phyloP scores from a whole-genome alignment of 73 alveolate genomes.

The Tetrahymena elliotti region DNA sequence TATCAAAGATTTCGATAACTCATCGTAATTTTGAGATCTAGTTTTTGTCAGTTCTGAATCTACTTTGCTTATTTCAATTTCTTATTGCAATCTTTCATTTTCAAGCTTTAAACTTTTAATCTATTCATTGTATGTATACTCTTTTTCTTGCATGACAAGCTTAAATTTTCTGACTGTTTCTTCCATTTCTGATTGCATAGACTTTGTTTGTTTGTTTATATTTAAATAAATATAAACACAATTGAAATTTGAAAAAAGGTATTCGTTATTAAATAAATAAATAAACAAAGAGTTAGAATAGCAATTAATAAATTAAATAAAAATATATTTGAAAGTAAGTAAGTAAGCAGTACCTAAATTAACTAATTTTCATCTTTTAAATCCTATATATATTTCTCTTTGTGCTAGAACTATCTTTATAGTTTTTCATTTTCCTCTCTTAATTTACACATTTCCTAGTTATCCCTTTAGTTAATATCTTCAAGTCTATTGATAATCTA shows the following conservation, averaged over 20 bases:
- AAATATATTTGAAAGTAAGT: too few relatives aligned
- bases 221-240: too few relatives aligned
- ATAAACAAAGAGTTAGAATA: not conserved
- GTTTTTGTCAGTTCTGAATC: not conserved
- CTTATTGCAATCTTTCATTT: not conserved
- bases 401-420: not conserved
- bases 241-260: not conserved
- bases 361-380: not conserved
- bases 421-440: not conserved
- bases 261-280: not conserved
- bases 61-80: not conserved
- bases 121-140: not conserved
- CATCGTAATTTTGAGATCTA: not conserved
- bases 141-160: not conserved
- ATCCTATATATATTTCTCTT: not conserved
- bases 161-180: not conserved
- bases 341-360: not conserved
- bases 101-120: not conserved
- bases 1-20: not conserved
- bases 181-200: not conserved
- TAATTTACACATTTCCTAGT: not conserved
- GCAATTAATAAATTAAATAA: not conserved
- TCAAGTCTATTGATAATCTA: not conserved
- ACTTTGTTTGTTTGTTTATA: not conserved
- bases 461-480: not conserved